Evolutionary conservation across 2,329 filamentous ascomycete species (phyloP).

Genomic region (Westerdykella ornata): DNA sequence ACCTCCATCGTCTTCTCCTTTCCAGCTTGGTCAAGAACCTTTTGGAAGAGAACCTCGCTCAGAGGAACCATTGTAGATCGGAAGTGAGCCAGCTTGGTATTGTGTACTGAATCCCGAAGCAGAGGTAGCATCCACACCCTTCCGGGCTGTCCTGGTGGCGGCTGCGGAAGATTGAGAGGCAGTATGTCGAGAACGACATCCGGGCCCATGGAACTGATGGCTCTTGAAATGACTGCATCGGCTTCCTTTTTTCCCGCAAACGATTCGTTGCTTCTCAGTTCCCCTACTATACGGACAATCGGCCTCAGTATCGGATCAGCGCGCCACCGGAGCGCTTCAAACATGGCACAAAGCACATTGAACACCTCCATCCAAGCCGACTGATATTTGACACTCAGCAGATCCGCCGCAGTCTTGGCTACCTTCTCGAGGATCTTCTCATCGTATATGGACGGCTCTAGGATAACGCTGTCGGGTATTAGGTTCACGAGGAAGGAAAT

Average conservation of each 20-base stretch:
- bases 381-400: constrained; percentile 87
- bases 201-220: constrained; percentile 83
- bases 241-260: constrained; percentile 94
- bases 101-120: constrained; percentile 80
- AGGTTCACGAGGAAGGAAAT: constrained; percentile 91
- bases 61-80: constrained; percentile 77
- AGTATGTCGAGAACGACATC: constrained; percentile 74
- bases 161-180: constrained; percentile 76
- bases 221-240: constrained; percentile 80
- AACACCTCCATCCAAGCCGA: constrained; percentile 93
- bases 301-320: constrained; percentile 70
- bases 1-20: constrained; percentile 89
- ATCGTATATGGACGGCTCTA: constrained; percentile 86
- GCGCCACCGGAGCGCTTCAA: constrained; percentile 79
- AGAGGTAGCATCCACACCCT: constrained; percentile 93
- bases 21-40: constrained; percentile 72
- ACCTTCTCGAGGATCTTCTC: constrained; percentile 84
- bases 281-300: constrained; percentile 72
- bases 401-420: constrained; percentile 61
- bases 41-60: constrained; percentile 84
- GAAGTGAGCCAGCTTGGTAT: constrained; percentile 83
- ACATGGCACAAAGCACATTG: constrained; percentile 77
- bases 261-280: constrained; percentile 77
- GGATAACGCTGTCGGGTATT: constrained; percentile 71
- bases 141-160: constrained; percentile 69